Evolutionary conservation across 257 asterid genomes (phyloP), one percentile per base, ranked within the genome.

Genomic region (Solanum chaucha): DNA sequence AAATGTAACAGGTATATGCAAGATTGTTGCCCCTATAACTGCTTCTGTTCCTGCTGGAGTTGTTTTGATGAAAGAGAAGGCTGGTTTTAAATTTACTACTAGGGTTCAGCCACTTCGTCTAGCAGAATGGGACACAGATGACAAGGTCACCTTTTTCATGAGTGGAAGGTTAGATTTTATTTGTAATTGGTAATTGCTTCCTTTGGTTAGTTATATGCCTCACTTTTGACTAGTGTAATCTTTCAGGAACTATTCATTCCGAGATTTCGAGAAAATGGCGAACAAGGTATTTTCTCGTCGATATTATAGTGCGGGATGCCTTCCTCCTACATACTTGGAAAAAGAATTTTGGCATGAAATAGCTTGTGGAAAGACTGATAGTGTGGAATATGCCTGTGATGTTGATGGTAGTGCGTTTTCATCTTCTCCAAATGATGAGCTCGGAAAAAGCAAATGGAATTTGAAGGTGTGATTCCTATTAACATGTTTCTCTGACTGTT

Each of bases 391-490:
- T 93, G 99, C 99, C 81, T 97, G 99, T 87, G 99, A 97, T 93
- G 98, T 97, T 88, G 99, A 97, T 93, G 99, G 99, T 89, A 96
- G 99, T 93, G 99, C 99, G 26, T 97, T 97, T 91, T 95, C 99
- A 89, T 94, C 97, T 88, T 95, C 98, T 91, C 91, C 96, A 85
- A 87, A 86, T 87, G 99, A 97, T 89, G 95, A 91, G 64, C 97
- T 97, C 87, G 99, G 97, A 88, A 93, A 89, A 91, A 96, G 98
- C 95, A 92, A 94, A 94, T 97, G 99, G 99, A 96, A 97, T 92
- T 92, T 97, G 93, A 95, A 97, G 99, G 99, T 97, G 80, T 87
- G 87, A 70, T 68, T 91, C 88, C 87, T 73, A 83, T 75, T 40
- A 28, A 78, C 87, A 68, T 75, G 40, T 14, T 59, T 87, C 78